phyloP scores from a whole-genome alignment of 176 grass and related monocot genomes.

The Oryza glaberrima region DNA sequence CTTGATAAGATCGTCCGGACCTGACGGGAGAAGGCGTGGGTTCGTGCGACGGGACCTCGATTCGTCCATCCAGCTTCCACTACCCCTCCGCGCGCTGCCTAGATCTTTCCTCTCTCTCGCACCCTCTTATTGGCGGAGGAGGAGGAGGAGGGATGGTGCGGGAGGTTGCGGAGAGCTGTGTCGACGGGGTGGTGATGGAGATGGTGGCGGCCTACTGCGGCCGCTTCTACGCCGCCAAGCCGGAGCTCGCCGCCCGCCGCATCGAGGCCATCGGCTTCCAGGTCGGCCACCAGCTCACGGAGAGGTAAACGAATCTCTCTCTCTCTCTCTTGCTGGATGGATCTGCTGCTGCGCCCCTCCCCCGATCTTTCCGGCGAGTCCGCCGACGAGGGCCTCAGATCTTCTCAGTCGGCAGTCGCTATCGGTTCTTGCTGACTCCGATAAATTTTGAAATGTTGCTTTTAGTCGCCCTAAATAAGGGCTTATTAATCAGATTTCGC shows the following conservation, averaged over 20 bases:
- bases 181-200: constrained; percentile 83
- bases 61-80: no score
- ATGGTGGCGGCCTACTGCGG: constrained; percentile 87
- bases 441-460: neutral
- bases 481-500: constrained; percentile 3
- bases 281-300: constrained; percentile 91
- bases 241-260: constrained; percentile 87
- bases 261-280: constrained; percentile 97
- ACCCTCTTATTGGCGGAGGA: neutral
- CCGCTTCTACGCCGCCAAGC: constrained; percentile 82
- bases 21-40: no score
- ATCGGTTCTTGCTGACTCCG: neutral
- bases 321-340: neutral
- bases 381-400: neutral
- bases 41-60: no score
- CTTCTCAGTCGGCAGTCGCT: constrained; percentile 8
- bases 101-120: no score
- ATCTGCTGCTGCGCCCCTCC: constrained; percentile 5
- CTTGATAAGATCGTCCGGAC: no score
- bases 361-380: neutral
- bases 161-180: constrained; percentile 90
- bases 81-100: no score
- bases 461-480: neutral
- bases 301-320: constrained; percentile 59
- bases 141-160: constrained; percentile 53